Evolutionary conservation across 208 protist species (phyloP), one percentile per base, ranked within the genome.

Genomic region (Acanthamoeba sp.): DNA sequence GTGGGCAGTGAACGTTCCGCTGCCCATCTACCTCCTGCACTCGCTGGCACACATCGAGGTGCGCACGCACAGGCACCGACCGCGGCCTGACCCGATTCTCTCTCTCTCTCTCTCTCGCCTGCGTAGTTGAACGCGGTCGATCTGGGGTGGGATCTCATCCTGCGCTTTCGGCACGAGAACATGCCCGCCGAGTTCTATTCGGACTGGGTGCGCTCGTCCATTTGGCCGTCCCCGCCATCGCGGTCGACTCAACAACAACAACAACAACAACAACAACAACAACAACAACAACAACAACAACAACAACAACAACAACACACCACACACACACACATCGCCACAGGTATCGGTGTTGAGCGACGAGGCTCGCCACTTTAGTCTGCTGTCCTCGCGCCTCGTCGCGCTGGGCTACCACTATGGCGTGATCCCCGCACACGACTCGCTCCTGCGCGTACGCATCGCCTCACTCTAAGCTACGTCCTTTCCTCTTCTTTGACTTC

Each of bases 51-150:
- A 90, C 29, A 90, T 90, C 29, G 84, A 84, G 73, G 73, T 84
- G 27, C 12, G 42, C 3, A 6, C 52, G 10, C n/a, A 27, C 29
- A 12, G 64, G 64, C 29, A 16, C 22, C 64, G 10, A 73, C 64
- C 12, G 59, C 7, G 14, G 22, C 12, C 14, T 87, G 78, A 36
- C 10, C 42, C n/a, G 42, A 59, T 87, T 16, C 10, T 59, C 38
- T 20, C 38, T 16, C 20, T n/a, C 7, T 34, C 48, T n/a, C 18
- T 84, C 34, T 52, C 16, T 36, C 38, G 5, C 24, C 16, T 84
- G 42, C 38, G 48, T 7, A 93, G 88, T 78, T 93, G 66, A 93
- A 78, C 62, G 88, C 88, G 32, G 88, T 93, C 18, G 88, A 93
- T 52, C 66, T 93, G 4, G 88, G 88, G 12, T 93, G 88, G 88